Evolutionary conservation across 1,284 basidiomycete genomes (phyloP).

Genomic region (Paramarasmius palmivorus): DNA sequence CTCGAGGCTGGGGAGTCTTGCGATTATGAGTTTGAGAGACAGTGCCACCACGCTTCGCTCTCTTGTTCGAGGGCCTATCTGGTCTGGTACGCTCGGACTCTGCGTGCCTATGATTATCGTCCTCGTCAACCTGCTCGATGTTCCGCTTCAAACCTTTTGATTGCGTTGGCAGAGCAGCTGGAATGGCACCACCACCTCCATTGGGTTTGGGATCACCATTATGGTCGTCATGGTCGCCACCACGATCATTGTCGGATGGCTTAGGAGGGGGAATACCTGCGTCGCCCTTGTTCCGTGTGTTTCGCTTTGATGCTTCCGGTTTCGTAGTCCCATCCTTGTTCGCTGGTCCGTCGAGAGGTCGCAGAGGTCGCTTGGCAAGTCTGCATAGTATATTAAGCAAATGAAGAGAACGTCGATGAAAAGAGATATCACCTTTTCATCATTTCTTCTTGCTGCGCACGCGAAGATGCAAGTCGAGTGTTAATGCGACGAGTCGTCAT

Average conservation of each 20-base stretch:
- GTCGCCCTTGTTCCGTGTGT: neutral
- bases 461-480: no score
- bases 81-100: neutral
- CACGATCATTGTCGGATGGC: neutral
- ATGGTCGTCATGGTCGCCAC: neutral
- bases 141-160: neutral
- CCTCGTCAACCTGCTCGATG: neutral
- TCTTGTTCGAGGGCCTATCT: neutral
- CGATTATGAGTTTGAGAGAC: no score
- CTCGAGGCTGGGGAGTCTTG: no score
- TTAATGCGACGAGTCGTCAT: no score
- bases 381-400: no score
- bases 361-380: no score
- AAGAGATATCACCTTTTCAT: no score
- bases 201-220: neutral
- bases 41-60: neutral
- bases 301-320: neutral
- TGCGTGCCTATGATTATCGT: neutral
- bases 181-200: neutral
- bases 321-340: no score
- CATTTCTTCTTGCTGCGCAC: no score
- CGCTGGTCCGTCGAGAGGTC: no score
- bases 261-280: neutral
- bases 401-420: no score
- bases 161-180: neutral